These are phyloP conservation scores for Paramarasmius palmivorus DNA, from an alignment of 1,284 basidiomycete genomes.

Conservation along the genomic window DNA sequence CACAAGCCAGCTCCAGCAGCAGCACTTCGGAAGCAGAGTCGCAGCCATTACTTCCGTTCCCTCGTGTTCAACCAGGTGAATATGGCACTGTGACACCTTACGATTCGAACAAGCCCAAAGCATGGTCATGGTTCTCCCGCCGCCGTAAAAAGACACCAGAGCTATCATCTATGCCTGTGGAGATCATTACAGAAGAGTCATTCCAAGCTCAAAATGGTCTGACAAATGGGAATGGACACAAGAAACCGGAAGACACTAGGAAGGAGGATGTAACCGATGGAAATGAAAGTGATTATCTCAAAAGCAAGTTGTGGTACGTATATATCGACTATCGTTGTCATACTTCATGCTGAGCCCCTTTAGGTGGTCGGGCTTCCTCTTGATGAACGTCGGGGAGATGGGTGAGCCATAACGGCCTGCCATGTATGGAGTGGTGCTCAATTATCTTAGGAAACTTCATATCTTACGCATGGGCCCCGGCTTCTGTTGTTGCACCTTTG, in stretches of 20 bases:
- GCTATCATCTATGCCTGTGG: constrained; percentile 9
- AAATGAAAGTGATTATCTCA: constrained; percentile 73
- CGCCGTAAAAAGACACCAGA: neutral
- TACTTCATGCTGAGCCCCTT: neutral
- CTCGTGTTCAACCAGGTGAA: constrained; percentile 15
- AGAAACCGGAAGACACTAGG: constrained; percentile 12
- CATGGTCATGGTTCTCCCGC: constrained; percentile 22
- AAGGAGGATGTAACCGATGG: constrained; percentile 26
- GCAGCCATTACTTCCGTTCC: constrained; percentile 27
- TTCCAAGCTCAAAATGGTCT: neutral
- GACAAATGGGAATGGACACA: neutral
- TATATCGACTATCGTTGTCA: neutral
- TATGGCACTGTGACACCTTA: constrained; percentile 23
- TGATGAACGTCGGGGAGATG: constrained; percentile 91
- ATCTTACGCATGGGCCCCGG: constrained; percentile 68
- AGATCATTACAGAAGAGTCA: constrained; percentile 8
- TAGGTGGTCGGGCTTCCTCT: constrained; percentile 88
- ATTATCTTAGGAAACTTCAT: constrained; percentile 67
- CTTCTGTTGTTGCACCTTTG: constrained; percentile 89
- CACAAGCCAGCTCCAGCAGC: constrained; percentile 1
- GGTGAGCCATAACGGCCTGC: constrained; percentile 80
- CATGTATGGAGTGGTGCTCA: constrained; percentile 52
- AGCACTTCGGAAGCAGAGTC: constrained; percentile 20
- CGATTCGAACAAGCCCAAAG: constrained; percentile 9
- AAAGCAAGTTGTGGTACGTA: constrained; percentile 76